Base-by-base conservation (phyloP, 2,329 filamentous ascomycete species). In the Metarhizium brunneum region DNA sequence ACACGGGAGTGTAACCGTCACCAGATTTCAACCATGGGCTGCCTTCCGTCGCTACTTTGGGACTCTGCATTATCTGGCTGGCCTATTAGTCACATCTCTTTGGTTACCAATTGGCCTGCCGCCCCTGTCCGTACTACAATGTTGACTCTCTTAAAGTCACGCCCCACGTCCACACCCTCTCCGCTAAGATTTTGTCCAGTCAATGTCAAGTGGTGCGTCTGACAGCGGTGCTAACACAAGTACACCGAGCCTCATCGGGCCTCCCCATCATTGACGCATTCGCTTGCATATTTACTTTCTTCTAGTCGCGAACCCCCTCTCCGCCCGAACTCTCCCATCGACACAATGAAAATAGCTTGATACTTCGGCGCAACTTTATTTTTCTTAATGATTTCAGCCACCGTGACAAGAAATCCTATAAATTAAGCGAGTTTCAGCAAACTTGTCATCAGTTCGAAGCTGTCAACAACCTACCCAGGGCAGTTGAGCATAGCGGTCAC, bases 181-280 rank as follows among this genome's bases (percentile, higher is more conserved):
- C 51, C 20, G 29, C 52, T 55, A 18, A 54, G 35, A 32, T 42
- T 52, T 47, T 30, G 25, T 49, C 52, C 47, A 50, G 25, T 25
- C 25, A 25, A 25, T 30, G 45, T 30, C 49, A 54, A 49, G 51
- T 54, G 52, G 42, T 49, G 25, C 25, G 25, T 25, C 25, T 25
- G 25, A 48, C 43, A 20, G 30, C 47, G 36, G 29, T 49, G 35
- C 42, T 45, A 53, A 18, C 10, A 47, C 40, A 30, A 56, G 56
- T 58, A 55, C 50, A 54, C 50, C 49, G 52, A 57, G 57, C 47
- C 52, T 56, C 54, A 54, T 55, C 57, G 50, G 54, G 52, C 45
- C 48, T 49, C 35, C 48, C 40, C 29, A 49, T 43, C 40, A 52
- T 30, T 48, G 38, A 53, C 35, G 25, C 48, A 52, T 50, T 36